A percentile compares a stretch with the other conserved stretches of the same genome.
Evolutionary conservation across 1,139 yeast genomes (phyloP).

Genomic region (Magnusiomyces tetraspermus): DNA sequence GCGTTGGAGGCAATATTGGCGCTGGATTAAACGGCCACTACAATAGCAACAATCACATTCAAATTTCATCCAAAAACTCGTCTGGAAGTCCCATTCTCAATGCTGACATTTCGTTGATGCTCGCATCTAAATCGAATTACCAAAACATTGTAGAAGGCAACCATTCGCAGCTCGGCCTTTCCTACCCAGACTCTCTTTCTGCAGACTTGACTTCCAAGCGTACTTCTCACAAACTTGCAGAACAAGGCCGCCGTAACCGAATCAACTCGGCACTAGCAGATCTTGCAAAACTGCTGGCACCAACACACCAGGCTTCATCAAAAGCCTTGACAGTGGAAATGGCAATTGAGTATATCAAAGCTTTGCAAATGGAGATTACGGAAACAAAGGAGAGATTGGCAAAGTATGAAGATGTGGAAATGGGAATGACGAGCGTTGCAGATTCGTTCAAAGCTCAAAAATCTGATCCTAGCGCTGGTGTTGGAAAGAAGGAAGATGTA

Average conservation of each 20-base stretch:
- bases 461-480: neutral
- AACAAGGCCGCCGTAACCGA: conserved; percentile 89
- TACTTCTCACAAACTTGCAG: conserved; percentile 86
- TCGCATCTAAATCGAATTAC: conserved; percentile 36
- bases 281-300: conserved; percentile 59
- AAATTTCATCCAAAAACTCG: conserved; percentile 18
- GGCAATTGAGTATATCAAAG: conserved; percentile 61
- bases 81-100: conserved; percentile 3
- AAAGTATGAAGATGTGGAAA: conserved; percentile 11
- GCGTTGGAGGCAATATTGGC: too few species aligned
- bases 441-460: neutral
- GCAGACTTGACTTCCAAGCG: conserved; percentile 36
- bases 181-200: conserved; percentile 35
- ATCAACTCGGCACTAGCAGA: conserved; percentile 81
- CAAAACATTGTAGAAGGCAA: conserved; percentile 38
- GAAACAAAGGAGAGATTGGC: conserved; percentile 23
- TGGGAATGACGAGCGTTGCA: neutral
- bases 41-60: conserved; percentile 12
- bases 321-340: conserved; percentile 93
- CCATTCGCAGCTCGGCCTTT: conserved; percentile 34
- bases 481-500: too few species aligned
- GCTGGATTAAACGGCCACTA: too few species aligned
- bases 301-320: conserved; percentile 44
- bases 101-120: conserved; percentile 27
- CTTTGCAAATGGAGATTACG: conserved; percentile 41